These are phyloP conservation scores for Boletellus emodensis DNA, from an alignment of 768 basidiomycete species.

Conservation along the genomic window DNA sequence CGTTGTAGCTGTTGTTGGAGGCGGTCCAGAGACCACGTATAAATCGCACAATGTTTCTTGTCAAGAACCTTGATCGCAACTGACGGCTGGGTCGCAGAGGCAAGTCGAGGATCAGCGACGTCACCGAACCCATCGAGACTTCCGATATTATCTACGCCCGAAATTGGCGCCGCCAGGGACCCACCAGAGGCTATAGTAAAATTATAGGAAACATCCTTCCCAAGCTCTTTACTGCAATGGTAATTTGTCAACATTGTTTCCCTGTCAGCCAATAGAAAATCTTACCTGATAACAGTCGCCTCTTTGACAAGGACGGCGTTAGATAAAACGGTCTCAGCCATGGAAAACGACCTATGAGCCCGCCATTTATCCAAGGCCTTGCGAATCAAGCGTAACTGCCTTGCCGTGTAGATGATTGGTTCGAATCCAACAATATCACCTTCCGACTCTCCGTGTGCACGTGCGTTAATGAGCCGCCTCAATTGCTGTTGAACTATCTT, in stretches of 20 bases:
- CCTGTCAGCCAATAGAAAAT: background rate
- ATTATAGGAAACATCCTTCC: constrained; percentile 87
- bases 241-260: constrained; percentile 5
- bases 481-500: constrained; percentile 77
- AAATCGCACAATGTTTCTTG: constrained; percentile 79
- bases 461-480: constrained; percentile 72
- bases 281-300: constrained; percentile 86
- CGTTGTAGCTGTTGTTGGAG: constrained; percentile 85
- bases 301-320: constrained; percentile 88
- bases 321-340: constrained; percentile 86
- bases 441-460: constrained; percentile 73
- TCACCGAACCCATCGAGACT: constrained; percentile 92
- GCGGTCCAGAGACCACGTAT: constrained; percentile 87
- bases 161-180: constrained; percentile 70
- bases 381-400: constrained; percentile 75
- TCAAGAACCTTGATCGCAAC: constrained; percentile 91
- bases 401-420: constrained; percentile 77
- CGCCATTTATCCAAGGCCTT: constrained; percentile 86
- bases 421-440: constrained; percentile 62
- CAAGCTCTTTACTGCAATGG: constrained; percentile 68
- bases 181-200: constrained; percentile 87
- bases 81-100: constrained; percentile 71
- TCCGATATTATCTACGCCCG: constrained; percentile 80
- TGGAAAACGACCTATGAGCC: constrained; percentile 77
- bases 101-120: constrained; percentile 77